Conservation (phyloP, 768 basidiomycete species). For the Mycena olivaceomarginata region DNA sequence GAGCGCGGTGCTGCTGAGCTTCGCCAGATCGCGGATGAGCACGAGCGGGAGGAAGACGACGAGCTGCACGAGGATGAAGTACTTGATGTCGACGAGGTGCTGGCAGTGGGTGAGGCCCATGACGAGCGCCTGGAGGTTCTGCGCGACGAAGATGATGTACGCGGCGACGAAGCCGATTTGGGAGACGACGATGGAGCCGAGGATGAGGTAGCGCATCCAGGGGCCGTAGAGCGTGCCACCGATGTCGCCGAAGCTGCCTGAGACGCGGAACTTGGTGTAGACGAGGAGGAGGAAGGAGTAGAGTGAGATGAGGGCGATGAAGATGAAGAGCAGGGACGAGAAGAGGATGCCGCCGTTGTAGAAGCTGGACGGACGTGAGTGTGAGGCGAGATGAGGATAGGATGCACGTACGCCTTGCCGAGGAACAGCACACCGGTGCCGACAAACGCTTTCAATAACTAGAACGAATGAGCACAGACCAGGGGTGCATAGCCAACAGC, state of each 20-base stretch:
- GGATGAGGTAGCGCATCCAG: constrained; percentile 94
- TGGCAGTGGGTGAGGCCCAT: constrained; percentile 87
- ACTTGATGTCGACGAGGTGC: constrained; percentile 79
- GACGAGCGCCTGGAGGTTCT: constrained; percentile 89
- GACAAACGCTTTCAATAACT: constrained; percentile 95
- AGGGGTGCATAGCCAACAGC: constrained; percentile 43
- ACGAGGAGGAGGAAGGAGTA: constrained; percentile 96
- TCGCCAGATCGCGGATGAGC: constrained; percentile 95
- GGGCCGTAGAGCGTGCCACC: constrained; percentile 94
- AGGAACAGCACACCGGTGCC: constrained; percentile 98
- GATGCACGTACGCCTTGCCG: constrained; percentile 86
- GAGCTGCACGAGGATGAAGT: constrained; percentile 90
- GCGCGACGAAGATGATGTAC: constrained; percentile 97
- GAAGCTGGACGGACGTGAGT: constrained; percentile 72
- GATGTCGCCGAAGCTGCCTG: constrained; percentile 97
- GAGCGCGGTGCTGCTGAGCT: constrained; percentile 93
- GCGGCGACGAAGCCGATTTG: constrained; percentile 93
- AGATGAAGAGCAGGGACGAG: constrained; percentile 83
- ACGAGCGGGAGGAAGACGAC: constrained; percentile 93
- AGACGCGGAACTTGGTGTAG: constrained; percentile 90
- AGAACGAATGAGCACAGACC: constrained; percentile 21
- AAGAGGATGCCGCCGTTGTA: constrained; percentile 97
- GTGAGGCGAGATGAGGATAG: background rate
- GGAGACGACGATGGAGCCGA: constrained; percentile 91
- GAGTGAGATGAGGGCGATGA: constrained; percentile 91